Conservation (phyloP, 2,329 filamentous ascomycete genomes). For the Trichoderma asperellum region DNA sequence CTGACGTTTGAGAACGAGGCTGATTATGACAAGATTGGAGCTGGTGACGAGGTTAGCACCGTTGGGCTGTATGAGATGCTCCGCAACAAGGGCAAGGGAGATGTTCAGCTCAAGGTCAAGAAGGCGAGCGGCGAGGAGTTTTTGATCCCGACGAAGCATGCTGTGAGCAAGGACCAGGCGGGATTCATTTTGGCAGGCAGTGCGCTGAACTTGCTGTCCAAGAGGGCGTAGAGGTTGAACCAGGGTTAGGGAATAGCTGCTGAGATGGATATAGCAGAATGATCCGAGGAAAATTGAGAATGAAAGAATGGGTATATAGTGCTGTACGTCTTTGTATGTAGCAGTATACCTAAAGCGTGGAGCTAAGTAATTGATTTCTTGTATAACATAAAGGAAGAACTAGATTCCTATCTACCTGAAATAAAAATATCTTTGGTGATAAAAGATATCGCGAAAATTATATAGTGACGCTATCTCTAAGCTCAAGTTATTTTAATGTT, state of each 20-base stretch:
- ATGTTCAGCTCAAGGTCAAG: constrained; percentile 72
- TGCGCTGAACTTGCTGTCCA: constrained; percentile 86
- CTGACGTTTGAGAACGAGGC: constrained; percentile 86
- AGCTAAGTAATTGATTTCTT: not conserved
- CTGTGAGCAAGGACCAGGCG: constrained; percentile 86
- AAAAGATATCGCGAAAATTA: too few species aligned
- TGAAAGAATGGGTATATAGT: not conserved
- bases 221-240: constrained; percentile 44
- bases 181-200: constrained; percentile 91
- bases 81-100: constrained; percentile 73
- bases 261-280: not conserved
- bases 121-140: constrained; percentile 64
- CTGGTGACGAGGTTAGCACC: constrained; percentile 82
- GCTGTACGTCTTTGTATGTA: not conserved
- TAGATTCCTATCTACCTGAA: not conserved
- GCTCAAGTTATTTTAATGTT: too few species aligned
- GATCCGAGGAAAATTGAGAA: not conserved
- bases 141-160: constrained; percentile 79
- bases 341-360: not conserved
- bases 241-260: not conserved
- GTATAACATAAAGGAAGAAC: not conserved
- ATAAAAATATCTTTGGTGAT: too few species aligned
- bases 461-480: too few species aligned
- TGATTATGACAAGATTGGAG: constrained; percentile 83
- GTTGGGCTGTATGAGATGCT: constrained; percentile 84